These are phyloP conservation scores for Poteriospumella lacustris DNA, from an alignment of 108 stramenopile genomes.

Conservation along the genomic window DNA sequence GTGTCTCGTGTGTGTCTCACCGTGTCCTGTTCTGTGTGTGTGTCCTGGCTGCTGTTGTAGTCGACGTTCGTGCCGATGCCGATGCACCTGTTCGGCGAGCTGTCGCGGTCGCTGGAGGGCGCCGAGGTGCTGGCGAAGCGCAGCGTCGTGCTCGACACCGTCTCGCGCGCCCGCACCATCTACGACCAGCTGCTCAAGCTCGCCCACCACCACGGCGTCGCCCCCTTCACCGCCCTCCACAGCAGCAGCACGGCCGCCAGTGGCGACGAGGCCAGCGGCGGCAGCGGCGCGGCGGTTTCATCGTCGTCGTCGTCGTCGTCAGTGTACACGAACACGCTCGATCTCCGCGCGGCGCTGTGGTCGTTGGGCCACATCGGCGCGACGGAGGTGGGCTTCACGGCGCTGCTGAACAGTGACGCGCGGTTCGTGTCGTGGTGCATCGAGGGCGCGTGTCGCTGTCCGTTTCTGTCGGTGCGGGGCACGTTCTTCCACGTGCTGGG, in stretches of 20 bases:
- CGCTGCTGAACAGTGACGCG: neutral
- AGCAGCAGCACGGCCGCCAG: too few relatives aligned
- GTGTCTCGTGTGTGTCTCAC: too few relatives aligned
- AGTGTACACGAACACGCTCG: neutral
- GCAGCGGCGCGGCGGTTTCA: too few relatives aligned
- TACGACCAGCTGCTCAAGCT: neutral
- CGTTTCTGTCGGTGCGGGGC: neutral
- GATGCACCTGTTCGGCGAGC: constrained; percentile 21
- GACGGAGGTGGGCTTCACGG: neutral
- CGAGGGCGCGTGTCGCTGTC: neutral
- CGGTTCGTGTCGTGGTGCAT: constrained; percentile 25
- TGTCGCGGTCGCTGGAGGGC: constrained; percentile 1
- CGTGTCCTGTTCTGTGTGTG: too few relatives aligned
- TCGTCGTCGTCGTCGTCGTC: neutral
- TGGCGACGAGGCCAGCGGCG: too few relatives aligned
- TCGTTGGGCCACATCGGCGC: constrained; percentile 16
- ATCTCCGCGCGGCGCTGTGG: constrained; percentile 1
- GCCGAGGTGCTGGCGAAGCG: neutral
- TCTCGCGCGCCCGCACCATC: neutral
- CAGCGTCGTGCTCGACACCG: neutral
- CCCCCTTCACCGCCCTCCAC: neutral
- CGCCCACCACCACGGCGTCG: neutral
- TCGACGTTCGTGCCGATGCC: constrained; percentile 16
- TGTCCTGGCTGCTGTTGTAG: neutral
- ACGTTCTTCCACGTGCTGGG: constrained; percentile 13